phyloP scores from a whole-genome alignment of 2,329 filamentous ascomycete species.

The Clonostachys sp. region DNA sequence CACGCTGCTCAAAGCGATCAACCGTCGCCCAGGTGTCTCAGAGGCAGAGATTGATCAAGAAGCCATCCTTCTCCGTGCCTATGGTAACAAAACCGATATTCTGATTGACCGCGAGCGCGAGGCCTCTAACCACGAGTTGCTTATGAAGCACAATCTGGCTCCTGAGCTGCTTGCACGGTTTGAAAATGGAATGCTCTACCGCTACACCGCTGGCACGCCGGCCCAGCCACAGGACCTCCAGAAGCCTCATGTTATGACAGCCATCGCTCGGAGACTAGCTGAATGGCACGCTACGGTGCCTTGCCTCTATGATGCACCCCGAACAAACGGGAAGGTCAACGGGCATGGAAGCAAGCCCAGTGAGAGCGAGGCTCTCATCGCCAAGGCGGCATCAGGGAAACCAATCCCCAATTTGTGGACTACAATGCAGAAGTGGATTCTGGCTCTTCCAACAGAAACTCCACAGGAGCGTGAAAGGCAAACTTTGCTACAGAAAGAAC shows the following conservation, averaged over 20 bases:
- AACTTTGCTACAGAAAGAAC: slow-evolving; percentile 66
- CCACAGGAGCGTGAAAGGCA: slow-evolving; percentile 65
- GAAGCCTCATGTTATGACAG: slow-evolving; percentile 70
- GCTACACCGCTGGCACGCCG: slow-evolving; percentile 77
- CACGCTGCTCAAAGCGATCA: slow-evolving; percentile 77
- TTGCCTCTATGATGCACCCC: slow-evolving; percentile 36
- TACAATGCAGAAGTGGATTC: slow-evolving; percentile 93
- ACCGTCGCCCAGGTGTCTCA: slow-evolving; percentile 61
- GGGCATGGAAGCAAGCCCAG: slow-evolving; percentile 16
- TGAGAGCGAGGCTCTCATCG: slow-evolving; percentile 2
- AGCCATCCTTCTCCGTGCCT: slow-evolving; percentile 85
- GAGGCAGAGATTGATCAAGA: slow-evolving; percentile 74
- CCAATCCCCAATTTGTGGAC: slow-evolving; percentile 88
- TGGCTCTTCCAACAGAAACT: slow-evolving; percentile 72
- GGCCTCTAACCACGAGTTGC: slow-evolving; percentile 75
- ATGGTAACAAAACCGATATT: slow-evolving; percentile 89
- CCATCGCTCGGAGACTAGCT: slow-evolving; percentile 77
- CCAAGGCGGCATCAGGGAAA: slow-evolving; percentile 46
- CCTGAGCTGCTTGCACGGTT: slow-evolving; percentile 87
- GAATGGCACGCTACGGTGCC: slow-evolving; percentile 85
- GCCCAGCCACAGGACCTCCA: slow-evolving; percentile 79
- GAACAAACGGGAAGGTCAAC: slow-evolving; percentile 28
- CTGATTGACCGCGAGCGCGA: slow-evolving; percentile 93
- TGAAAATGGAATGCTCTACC: slow-evolving; percentile 92
- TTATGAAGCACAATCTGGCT: slow-evolving; percentile 78